These are phyloP conservation scores for Chaetomium fimeti DNA, from an alignment of 495 filamentous ascomycete species.

Conservation along the genomic window DNA sequence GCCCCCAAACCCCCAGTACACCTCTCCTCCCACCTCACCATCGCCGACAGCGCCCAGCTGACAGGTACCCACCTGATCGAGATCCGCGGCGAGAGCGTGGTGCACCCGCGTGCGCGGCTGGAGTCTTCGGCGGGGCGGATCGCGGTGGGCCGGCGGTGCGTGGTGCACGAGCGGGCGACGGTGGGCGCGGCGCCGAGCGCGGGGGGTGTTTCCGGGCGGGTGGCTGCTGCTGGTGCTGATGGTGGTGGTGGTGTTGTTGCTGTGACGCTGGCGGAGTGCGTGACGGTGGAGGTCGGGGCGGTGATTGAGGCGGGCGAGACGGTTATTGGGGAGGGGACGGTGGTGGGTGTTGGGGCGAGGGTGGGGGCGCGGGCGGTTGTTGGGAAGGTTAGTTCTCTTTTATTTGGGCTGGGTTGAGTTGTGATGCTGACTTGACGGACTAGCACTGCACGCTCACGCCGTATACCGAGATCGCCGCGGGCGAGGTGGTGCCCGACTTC, in stretches of 20 bases:
- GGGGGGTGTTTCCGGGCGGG: too few species aligned
- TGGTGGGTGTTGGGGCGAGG: slow-evolving; percentile 60
- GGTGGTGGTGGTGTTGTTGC: slow-evolving; percentile 30
- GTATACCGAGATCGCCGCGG: slow-evolving; percentile 49
- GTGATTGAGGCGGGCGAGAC: slow-evolving; percentile 59
- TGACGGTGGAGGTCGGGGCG: slow-evolving; percentile 60
- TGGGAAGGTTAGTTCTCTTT: slow-evolving; percentile 54
- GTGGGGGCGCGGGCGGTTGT: slow-evolving; percentile 62
- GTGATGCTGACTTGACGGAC: neutral
- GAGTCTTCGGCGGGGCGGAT: slow-evolving; percentile 68
- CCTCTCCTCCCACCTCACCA: slow-evolving; percentile 65
- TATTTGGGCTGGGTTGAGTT: neutral
- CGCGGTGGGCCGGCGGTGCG: slow-evolving; percentile 67
- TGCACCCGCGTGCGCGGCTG: slow-evolving; percentile 77
- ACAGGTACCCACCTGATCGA: slow-evolving; percentile 70
- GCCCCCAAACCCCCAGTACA: slow-evolving; percentile 64
- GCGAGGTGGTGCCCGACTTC: slow-evolving; percentile 59
- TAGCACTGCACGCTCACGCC: slow-evolving; percentile 57
- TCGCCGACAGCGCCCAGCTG: slow-evolving; percentile 73
- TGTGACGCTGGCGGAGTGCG: slow-evolving; percentile 56
- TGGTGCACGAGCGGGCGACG: slow-evolving; percentile 69
- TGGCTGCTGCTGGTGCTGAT: too few species aligned
- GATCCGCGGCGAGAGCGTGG: slow-evolving; percentile 67
- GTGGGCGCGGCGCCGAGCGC: slow-evolving; percentile 50
- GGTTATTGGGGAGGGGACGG: slow-evolving; percentile 59